These are phyloP conservation scores for Rhizopus stolonifer DNA, from an alignment of 371 early-diverging fungal species.

Conservation along the genomic window DNA sequence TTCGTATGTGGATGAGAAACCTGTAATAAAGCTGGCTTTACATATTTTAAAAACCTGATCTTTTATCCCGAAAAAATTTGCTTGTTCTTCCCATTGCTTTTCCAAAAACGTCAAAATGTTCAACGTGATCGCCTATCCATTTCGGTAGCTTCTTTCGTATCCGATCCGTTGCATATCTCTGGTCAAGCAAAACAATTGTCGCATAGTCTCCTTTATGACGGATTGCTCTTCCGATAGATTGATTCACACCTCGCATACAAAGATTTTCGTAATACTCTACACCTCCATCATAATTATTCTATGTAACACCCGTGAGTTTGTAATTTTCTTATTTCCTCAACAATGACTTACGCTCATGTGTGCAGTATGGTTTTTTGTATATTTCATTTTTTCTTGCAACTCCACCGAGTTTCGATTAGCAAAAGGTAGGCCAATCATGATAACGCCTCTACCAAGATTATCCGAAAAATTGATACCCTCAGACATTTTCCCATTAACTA, in stretches of 20 bases:
- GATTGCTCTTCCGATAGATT: slow-evolving; percentile 94
- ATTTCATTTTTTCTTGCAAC: slow-evolving; percentile 77
- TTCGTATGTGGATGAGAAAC: slow-evolving; percentile 38
- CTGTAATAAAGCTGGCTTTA: neutral
- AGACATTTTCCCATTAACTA: slow-evolving; percentile 96
- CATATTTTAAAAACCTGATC: neutral
- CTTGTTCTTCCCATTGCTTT: slow-evolving; percentile 44
- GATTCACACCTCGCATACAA: slow-evolving; percentile 97
- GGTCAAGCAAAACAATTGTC: slow-evolving; percentile 70
- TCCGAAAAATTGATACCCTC: slow-evolving; percentile 98
- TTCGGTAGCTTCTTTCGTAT: slow-evolving; percentile 60
- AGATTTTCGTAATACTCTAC: slow-evolving; percentile 86
- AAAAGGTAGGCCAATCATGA: slow-evolving; percentile 91
- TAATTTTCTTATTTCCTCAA: neutral
- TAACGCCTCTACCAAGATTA: slow-evolving; percentile 78
- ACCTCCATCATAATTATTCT: slow-evolving; percentile 41
- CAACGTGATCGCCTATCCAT: slow-evolving; percentile 64
- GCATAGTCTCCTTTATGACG: slow-evolving; percentile 88
- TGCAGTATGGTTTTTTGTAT: slow-evolving; percentile 39
- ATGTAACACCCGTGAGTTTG: neutral
- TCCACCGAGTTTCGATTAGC: slow-evolving; percentile 74
- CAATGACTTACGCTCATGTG: slow-evolving; percentile 1
- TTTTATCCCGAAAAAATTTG: slow-evolving; percentile 48
- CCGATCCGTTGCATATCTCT: slow-evolving; percentile 55
- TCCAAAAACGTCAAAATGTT: slow-evolving; percentile 55